phyloP scores from a whole-genome alignment of 192 early-diverging fungal genomes.

The Backusella westeae region DNA sequence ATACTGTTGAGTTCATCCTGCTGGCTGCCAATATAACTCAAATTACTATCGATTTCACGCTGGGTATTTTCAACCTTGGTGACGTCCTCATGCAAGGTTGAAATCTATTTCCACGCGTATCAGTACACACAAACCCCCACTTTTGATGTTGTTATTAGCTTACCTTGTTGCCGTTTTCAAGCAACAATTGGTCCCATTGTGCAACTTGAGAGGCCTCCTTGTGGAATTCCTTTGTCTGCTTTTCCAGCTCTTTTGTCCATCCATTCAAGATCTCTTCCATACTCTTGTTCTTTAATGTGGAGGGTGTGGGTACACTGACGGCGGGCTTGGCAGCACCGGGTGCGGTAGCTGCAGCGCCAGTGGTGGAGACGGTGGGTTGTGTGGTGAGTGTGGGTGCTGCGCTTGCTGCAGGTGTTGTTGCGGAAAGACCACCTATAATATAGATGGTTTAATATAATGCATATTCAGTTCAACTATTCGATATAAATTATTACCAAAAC shows the following conservation, averaged over 20 bases:
- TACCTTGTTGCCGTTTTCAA: slow-evolving; percentile 82
- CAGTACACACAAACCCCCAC: background rate
- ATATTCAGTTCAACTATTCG: background rate
- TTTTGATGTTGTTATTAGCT: background rate
- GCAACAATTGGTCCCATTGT: slow-evolving; percentile 82
- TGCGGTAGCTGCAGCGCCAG: background rate
- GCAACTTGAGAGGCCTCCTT: slow-evolving; percentile 78
- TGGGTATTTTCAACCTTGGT: slow-evolving; percentile 73
- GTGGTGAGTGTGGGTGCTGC: background rate
- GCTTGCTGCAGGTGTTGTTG: slow-evolving; percentile 32
- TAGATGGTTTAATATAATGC: background rate
- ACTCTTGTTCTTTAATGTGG: slow-evolving; percentile 78
- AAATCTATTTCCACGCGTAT: slow-evolving; percentile 52
- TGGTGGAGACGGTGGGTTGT: slow-evolving; percentile 15
- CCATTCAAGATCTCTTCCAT: slow-evolving; percentile 89
- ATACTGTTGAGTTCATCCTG: slow-evolving; percentile 77
- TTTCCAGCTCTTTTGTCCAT: slow-evolving; percentile 86
- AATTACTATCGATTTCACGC: slow-evolving; percentile 76
- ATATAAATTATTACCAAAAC: background rate
- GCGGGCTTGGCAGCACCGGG: slow-evolving; percentile 36
- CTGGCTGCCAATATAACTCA: slow-evolving; percentile 87
- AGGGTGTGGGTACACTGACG: slow-evolving; percentile 44
- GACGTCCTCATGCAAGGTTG: slow-evolving; percentile 71
- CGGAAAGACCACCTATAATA: background rate
- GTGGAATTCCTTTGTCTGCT: slow-evolving; percentile 80